Evolutionary conservation across 768 basidiomycete genomes (phyloP), one percentile per base, ranked within the genome.

Genomic region (Macrolepiota dolichaula): DNA sequence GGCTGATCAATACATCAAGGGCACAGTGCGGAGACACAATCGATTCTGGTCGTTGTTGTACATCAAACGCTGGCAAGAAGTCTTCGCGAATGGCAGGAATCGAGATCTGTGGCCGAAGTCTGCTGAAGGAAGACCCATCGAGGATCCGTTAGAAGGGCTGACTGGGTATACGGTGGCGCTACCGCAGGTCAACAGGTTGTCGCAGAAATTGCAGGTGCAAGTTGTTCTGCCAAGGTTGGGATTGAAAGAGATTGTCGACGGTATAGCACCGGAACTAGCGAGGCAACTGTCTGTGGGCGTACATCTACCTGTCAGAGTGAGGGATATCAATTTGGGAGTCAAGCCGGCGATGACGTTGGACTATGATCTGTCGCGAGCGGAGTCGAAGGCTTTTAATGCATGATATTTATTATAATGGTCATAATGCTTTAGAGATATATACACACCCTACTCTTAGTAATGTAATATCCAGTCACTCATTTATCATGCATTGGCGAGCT

Each of bases 21-120:
- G 53, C 29, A 9, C 66, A 36, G 57, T 65, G 12, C 40, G 51
- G 12, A 65, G 62, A 1, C 76, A 84, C 57, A 22, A 42, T 0
- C 61, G 63, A 32, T 79, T 73, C 62, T 80, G 76, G 74, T 65
- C 66, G 15, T 60, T 75, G 13, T 65, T 72, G 66, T 76, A 73
- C 62, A 64, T 84, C 59, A 72, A 76, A 55, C 69, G 74, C 38
- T 79, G 74, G 72, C 74, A 70, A 44, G 71, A 61, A 19, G 10
- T 54, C 22, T 61, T 61, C 22, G 40, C 42, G 3, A 44, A 40
- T 27, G 59, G 59, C 32, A 61, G 38, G 46, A 61, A 61, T 55
- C 17, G n/a, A 13, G 38, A 61, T 19, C 27, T 61, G 24, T 54
- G 52, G 52, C 59, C 59, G 6, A 36, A 12, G 7, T 52, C 49